Conservation (phyloP, 148 eudicot species). For the Dianthus caryophyllus region DNA sequence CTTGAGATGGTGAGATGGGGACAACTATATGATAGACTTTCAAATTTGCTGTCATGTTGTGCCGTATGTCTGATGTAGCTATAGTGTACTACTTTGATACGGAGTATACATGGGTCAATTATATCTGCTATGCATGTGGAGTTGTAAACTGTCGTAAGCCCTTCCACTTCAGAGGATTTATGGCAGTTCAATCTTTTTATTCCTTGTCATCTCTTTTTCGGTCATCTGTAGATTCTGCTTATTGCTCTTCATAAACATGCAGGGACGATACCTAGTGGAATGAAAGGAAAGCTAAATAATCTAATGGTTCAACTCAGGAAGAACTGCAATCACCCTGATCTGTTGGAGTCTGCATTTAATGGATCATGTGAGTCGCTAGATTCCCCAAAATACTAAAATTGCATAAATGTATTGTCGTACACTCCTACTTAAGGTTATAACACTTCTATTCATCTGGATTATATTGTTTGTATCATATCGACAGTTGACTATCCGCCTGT, state of each 20-base stretch:
- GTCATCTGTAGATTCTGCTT: too few species aligned
- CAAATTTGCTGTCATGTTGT: not conserved
- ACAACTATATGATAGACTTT: not conserved
- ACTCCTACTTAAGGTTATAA: too few species aligned
- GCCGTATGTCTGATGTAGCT: not conserved
- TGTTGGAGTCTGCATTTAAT: slow-evolving; percentile 76
- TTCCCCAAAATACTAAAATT: not conserved
- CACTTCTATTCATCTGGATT: slow-evolving; percentile 3
- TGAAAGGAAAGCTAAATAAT: slow-evolving; percentile 74
- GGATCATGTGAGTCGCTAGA: slow-evolving; percentile 60
- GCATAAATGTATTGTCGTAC: not conserved
- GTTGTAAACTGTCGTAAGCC: not conserved
- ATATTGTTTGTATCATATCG: slow-evolving; percentile 7
- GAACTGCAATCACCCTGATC: slow-evolving; percentile 97
- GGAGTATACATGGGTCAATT: too few species aligned
- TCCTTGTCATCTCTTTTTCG: too few species aligned
- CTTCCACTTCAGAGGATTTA: not conserved
- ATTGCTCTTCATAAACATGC: slow-evolving; percentile 25
- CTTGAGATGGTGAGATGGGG: not conserved
- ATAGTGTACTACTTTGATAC: too few species aligned
- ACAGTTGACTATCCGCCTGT: slow-evolving; percentile 83
- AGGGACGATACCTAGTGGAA: slow-evolving; percentile 65
- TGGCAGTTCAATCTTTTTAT: not conserved
- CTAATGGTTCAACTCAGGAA: slow-evolving; percentile 94
- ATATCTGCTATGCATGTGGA: too few species aligned